Conservation (phyloP, 306 rosid species). For the Prosopis cineraria region DNA sequence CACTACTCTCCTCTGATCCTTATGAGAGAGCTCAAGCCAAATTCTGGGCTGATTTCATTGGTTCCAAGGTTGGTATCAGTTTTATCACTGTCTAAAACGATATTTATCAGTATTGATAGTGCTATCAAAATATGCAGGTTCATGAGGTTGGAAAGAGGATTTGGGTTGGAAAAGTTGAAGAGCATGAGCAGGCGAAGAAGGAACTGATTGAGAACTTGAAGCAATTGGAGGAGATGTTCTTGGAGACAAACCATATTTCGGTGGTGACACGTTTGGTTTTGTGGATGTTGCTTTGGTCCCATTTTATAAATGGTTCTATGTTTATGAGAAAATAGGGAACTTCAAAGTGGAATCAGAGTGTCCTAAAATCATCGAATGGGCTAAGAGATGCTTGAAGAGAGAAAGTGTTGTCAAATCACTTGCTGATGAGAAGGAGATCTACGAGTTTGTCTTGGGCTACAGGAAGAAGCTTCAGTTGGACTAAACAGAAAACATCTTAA, state of each 20-base stretch:
- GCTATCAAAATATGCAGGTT: conserved; percentile 17
- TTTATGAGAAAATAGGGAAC: conserved; percentile 23
- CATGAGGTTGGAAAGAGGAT: neutral
- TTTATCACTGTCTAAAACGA: neutral
- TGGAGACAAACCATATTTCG: conserved; percentile 43
- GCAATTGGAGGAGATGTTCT: conserved; percentile 42
- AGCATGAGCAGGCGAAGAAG: conserved; percentile 24
- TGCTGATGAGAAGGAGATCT: conserved; percentile 32
- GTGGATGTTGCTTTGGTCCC: conserved; percentile 34
- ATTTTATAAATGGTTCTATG: conserved; percentile 32
- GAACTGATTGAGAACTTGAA: conserved; percentile 31
- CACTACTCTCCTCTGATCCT: too few species aligned
- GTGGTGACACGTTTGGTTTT: conserved; percentile 31
- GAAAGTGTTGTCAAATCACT: conserved; percentile 38
- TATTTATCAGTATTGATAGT: too few species aligned
- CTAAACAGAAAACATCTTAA: neutral
- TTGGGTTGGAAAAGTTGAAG: conserved; percentile 36
- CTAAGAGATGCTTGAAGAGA: conserved; percentile 37
- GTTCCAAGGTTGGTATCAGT: too few species aligned
- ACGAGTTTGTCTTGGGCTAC: neutral
- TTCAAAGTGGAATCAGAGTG: conserved; percentile 33
- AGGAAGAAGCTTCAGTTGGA: neutral
- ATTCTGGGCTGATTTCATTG: too few species aligned
- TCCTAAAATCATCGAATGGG: conserved; percentile 41
- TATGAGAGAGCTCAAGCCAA: too few species aligned